These are phyloP conservation scores for Gloeostereum incarnatum DNA, from an alignment of 768 basidiomycete genomes.

Conservation along the genomic window DNA sequence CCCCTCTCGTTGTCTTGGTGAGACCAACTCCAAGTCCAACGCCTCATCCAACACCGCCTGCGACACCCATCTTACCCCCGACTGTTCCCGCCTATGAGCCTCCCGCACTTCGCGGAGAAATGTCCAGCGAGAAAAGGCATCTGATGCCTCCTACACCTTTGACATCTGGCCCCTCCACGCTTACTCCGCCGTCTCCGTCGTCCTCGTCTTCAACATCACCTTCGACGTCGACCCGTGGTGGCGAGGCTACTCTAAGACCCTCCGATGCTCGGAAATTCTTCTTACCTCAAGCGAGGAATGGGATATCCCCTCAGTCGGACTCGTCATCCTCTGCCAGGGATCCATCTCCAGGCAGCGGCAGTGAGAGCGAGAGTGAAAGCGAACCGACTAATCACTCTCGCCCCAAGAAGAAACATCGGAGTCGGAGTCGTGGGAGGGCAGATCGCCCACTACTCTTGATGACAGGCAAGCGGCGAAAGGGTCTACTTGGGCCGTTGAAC, in stretches of 20 bases:
- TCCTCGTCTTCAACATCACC: neutral
- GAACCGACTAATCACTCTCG: neutral
- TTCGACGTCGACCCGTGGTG: constrained; percentile 1
- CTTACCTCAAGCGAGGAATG: too few relatives aligned
- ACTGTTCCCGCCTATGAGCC: constrained; percentile 10
- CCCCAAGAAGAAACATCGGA: neutral
- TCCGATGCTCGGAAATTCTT: neutral
- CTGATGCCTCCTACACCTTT: constrained; percentile 15
- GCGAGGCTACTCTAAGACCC: neutral
- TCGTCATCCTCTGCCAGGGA: constrained; percentile 8
- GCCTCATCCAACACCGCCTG: constrained; percentile 72
- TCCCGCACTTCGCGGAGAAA: too few relatives aligned
- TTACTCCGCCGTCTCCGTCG: constrained; percentile 10
- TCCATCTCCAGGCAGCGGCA: constrained; percentile 21
- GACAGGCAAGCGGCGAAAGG: constrained; percentile 6
- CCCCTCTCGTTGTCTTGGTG: constrained; percentile 58
- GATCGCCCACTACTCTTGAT: too few relatives aligned
- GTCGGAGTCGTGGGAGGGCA: neutral
- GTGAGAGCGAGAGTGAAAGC: constrained; percentile 12
- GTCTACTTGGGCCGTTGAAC: constrained; percentile 34
- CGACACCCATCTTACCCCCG: constrained; percentile 41
- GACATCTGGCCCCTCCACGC: constrained; percentile 6
- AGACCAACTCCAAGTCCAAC: constrained; percentile 73
- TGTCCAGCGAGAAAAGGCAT: constrained; percentile 13
- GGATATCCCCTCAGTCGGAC: neutral